Percentiles rank a stretch among this genome's conserved stretches.
phyloP scores from a whole-genome alignment of 495 filamentous ascomycete species.

The Chaetomium cochliodes region DNA sequence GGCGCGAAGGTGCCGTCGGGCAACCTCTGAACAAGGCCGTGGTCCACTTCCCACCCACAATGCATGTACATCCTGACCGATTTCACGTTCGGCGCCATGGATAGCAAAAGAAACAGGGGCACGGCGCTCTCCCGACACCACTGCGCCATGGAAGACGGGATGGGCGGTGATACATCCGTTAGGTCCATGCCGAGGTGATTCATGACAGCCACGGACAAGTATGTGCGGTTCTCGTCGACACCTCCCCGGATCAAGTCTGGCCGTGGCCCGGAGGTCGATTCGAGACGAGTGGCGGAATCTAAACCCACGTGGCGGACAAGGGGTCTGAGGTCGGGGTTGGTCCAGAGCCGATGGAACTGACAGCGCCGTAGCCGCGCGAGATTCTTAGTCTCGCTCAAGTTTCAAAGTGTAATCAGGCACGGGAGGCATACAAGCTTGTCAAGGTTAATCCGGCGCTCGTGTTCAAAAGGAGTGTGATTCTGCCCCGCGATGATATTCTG shows the following conservation, averaged over 20 bases:
- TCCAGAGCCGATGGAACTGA: neutral
- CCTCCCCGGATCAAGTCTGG: neutral
- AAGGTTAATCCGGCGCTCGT: neutral
- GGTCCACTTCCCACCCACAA: neutral
- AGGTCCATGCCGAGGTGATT: neutral
- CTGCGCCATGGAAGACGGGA: neutral
- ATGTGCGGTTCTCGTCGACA: neutral
- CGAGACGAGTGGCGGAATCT: neutral
- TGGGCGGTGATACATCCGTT: neutral
- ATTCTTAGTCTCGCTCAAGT: neutral
- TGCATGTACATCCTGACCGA: neutral
- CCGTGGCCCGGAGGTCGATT: neutral
- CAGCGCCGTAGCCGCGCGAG: no score
- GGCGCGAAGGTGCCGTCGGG: no score
- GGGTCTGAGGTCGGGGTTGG: neutral
- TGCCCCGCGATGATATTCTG: neutral
- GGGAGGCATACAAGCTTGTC: neutral
- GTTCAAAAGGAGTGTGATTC: neutral
- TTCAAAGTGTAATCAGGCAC: neutral
- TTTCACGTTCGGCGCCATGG: neutral
- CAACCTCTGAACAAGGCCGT: neutral
- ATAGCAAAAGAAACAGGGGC: neutral
- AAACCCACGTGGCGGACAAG: neutral
- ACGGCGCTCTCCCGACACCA: neutral
- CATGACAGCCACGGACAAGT: neutral